Base-by-base conservation (phyloP, 805 yeast genomes). In the Zygosaccharomyces lentus region DNA sequence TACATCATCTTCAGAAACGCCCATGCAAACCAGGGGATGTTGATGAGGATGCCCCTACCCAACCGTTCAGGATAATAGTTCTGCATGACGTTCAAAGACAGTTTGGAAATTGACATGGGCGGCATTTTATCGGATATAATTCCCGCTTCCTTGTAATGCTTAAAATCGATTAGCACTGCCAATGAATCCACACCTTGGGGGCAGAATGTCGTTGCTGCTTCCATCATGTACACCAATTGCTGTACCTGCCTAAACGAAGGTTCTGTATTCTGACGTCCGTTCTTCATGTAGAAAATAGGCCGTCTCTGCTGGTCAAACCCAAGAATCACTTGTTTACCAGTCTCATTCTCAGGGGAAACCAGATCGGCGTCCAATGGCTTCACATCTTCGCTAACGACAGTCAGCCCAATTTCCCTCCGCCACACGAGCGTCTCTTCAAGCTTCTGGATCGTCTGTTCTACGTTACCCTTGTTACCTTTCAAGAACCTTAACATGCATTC, bases 111-210 rank as follows among this genome's bases (percentile, higher is more conserved):
- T 27, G 76, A 67, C 23, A 73, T 57, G 2, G 80, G 78, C 2
- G 80, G 82, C 66, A 73, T 59, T 62, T 75, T 62, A 41, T 65
- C 65, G n/a, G 61, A 54, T 12, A 62, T 56, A 12, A 65, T 56
- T 7, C 69, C 70, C 1, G 65, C 62, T 17, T 59, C 67, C 31
- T 59, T 65, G 37, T 63, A 65, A 12, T 75, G 71, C 51, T 77
- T 75, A 61, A 78, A 78, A 59, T 78, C 83, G 32, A 77, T 77
- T 45, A 78, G 64, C 16, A 78, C 68, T 6, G 82, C 78, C 26
- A 78, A 60, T 2, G 77, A 70, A 43, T 78, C 82, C 41, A 76
- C 81, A 29, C 82, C 82, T 37, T 78, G 78, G 4, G 82, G 82
- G 74, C 76, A 74, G 58, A 68, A 67, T 35, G 73, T 70, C 5